Conservation (phyloP, 106 monocot genomes). For the Dendrobium officinale region DNA sequence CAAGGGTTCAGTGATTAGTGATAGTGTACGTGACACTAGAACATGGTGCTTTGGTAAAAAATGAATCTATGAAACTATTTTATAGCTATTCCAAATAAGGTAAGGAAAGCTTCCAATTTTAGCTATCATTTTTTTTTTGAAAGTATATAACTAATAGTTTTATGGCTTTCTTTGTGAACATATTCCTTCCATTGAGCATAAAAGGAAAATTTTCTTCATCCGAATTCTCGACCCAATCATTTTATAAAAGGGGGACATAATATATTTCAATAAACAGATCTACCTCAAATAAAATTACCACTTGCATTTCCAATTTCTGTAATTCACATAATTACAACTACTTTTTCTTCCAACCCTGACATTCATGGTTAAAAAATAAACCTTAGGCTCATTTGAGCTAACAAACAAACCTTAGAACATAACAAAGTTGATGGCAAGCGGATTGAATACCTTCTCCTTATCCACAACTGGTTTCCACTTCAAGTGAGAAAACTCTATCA, state of each 20-base stretch:
- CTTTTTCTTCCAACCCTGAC: neutral
- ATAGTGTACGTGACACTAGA: neutral
- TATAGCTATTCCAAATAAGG: neutral
- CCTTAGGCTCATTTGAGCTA: neutral
- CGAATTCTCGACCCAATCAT: neutral
- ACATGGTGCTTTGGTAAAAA: neutral
- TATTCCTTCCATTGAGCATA: neutral
- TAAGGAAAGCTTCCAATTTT: neutral
- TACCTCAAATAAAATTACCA: neutral
- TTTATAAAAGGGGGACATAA: no score
- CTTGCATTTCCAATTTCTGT: neutral
- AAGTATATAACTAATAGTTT: neutral
- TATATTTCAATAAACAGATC: neutral
- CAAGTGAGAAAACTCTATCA: slow-evolving; percentile 68
- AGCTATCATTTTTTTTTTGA: neutral
- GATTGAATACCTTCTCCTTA: slow-evolving; percentile 68
- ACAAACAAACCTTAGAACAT: neutral
- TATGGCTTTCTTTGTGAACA: neutral
- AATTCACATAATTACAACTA: neutral
- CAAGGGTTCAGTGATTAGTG: neutral
- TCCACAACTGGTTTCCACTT: slow-evolving; percentile 49
- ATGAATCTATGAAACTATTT: neutral
- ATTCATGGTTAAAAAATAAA: neutral
- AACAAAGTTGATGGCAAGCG: neutral
- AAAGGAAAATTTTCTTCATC: neutral